Evolutionary conservation across 192 early-diverging fungal genomes (phyloP).

Genomic region (Phycomyces blakesleeanus): DNA sequence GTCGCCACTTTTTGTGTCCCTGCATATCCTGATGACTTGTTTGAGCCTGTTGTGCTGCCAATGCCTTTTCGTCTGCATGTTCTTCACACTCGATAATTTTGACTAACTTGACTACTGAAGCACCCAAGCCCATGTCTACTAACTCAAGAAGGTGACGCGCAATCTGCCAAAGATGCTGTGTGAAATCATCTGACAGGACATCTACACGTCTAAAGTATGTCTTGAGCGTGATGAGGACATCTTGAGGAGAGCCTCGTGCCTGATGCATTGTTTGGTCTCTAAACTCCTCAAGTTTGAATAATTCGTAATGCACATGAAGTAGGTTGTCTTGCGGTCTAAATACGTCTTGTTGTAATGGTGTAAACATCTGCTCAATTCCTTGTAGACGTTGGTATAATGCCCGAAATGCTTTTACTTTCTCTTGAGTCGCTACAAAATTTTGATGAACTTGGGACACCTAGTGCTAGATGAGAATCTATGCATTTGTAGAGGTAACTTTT

Average conservation of each 20-base stretch:
- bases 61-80: conserved; percentile 73
- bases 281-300: conserved; percentile 87
- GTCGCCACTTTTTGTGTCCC: conserved; percentile 39
- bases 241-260: conserved; percentile 60
- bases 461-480: not conserved
- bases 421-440: conserved; percentile 90
- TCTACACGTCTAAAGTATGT: conserved; percentile 87
- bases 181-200: conserved; percentile 76
- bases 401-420: conserved; percentile 83
- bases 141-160: conserved; percentile 77
- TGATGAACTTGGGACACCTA: conserved; percentile 90
- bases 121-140: conserved; percentile 60
- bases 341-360: conserved; percentile 59
- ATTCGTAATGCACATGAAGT: conserved; percentile 81
- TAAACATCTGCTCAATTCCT: conserved; percentile 64
- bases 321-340: conserved; percentile 74
- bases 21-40: conserved; percentile 46
- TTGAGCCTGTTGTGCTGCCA: conserved; percentile 42
- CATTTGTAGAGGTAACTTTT: not conserved
- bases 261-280: conserved; percentile 80
- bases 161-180: conserved; percentile 82
- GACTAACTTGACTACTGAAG: conserved; percentile 81
- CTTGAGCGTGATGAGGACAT: conserved; percentile 80
- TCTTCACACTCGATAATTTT: conserved; percentile 97
- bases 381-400: conserved; percentile 80